phyloP scores from a whole-genome alignment of 1,139 yeast species.

The Nakaseomyces sp. region DNA sequence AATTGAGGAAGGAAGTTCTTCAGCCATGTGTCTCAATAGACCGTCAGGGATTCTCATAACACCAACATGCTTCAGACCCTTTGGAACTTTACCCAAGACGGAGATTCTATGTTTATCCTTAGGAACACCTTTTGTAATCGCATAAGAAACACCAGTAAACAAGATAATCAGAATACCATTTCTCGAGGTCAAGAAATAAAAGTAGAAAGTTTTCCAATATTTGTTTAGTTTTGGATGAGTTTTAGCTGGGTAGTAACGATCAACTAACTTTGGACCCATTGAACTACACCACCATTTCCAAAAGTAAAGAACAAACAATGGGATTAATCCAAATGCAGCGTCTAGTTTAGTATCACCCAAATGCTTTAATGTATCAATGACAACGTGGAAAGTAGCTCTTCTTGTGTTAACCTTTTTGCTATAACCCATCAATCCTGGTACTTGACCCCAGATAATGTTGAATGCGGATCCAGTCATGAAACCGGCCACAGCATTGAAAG shows the following conservation, averaged over 20 bases:
- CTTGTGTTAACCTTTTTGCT: constrained; percentile 60
- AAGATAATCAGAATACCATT: constrained; percentile 74
- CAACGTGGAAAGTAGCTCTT: constrained; percentile 57
- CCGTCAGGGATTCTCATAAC: constrained; percentile 60
- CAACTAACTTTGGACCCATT: constrained; percentile 42
- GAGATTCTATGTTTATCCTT: constrained; percentile 37
- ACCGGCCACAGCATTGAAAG: constrained; percentile 88
- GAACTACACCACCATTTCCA: constrained; percentile 56
- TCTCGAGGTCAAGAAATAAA: constrained; percentile 68
- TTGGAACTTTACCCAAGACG: constrained; percentile 69
- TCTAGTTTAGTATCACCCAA: constrained; percentile 59
- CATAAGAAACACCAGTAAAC: constrained; percentile 68
- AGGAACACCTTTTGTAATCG: constrained; percentile 37
- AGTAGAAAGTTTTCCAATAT: constrained; percentile 34
- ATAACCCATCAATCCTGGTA: constrained; percentile 81
- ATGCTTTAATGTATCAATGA: constrained; percentile 64
- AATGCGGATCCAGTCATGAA: constrained; percentile 94
- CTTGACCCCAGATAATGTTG: constrained; percentile 72
- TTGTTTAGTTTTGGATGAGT: constrained; percentile 35
- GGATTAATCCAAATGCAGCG: constrained; percentile 83
- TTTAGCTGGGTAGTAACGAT: constrained; percentile 35
- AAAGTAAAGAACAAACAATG: constrained; percentile 55
- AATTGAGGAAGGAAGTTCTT: constrained; percentile 77
- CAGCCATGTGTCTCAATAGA: constrained; percentile 51
- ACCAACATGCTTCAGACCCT: constrained; percentile 73